Conservation (phyloP, 352 stramenopile genomes). For the Phytophthora fragariae region DNA sequence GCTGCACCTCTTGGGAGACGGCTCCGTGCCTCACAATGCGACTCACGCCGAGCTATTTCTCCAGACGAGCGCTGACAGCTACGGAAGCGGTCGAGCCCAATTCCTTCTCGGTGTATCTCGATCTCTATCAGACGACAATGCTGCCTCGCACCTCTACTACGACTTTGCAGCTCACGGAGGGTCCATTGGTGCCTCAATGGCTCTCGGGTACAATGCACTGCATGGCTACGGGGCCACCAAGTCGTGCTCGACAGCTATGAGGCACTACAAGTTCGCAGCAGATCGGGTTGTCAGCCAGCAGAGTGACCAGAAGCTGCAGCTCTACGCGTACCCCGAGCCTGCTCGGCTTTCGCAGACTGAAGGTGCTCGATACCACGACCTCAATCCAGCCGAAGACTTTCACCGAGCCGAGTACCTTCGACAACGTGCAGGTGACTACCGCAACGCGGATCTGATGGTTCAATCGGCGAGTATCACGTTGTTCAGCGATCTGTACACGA, state of each 20-base stretch:
- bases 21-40: constrained; percentile 21
- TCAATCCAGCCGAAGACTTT: constrained; percentile 43
- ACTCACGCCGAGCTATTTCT: constrained; percentile 46
- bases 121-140: constrained; percentile 20
- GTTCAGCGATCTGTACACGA: constrained; percentile 58
- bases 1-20: constrained; percentile 39
- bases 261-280: constrained; percentile 81
- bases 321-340: constrained; percentile 47
- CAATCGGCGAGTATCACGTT: constrained; percentile 63
- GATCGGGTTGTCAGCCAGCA: constrained; percentile 52
- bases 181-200: constrained; percentile 58
- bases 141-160: constrained; percentile 53
- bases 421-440: constrained; percentile 41
- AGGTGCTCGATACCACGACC: constrained; percentile 28
- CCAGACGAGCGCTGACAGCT: constrained; percentile 41
- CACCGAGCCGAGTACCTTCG: constrained; percentile 60
- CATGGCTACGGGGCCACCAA: constrained; percentile 58
- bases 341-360: constrained; percentile 49
- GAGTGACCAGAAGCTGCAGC: constrained; percentile 23
- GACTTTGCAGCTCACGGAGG: constrained; percentile 62
- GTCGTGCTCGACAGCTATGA: constrained; percentile 64
- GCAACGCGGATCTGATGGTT: constrained; percentile 47
- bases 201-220: constrained; percentile 72
- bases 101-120: constrained; percentile 53
- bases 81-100: constrained; percentile 46